These are phyloP conservation scores for Trichoderma guizhouense DNA, from an alignment of 2,329 filamentous ascomycete genomes.

Conservation along the genomic window DNA sequence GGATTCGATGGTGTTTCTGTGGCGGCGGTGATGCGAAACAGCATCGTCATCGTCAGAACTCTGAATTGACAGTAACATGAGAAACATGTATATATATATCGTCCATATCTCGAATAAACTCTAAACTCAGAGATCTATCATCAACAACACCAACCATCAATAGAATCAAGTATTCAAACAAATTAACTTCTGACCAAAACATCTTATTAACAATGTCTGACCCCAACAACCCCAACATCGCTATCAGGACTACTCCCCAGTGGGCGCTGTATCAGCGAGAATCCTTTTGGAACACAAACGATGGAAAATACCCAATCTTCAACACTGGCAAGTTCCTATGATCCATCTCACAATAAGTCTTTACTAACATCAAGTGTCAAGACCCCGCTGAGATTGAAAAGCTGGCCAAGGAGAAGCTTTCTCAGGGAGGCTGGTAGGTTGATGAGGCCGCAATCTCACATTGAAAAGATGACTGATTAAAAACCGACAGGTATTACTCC, in stretches of 20 bases:
- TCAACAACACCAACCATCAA: neutral
- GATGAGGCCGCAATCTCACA: neutral
- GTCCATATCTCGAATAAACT: neutral
- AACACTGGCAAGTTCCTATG: neutral
- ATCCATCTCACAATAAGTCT: too few species aligned
- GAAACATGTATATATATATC: neutral
- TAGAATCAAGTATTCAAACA: neutral
- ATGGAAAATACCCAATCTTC: conserved; percentile 3
- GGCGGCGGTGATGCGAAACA: neutral
- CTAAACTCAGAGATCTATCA: neutral
- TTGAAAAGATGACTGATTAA: neutral
- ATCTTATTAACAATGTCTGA: conserved; percentile 4
- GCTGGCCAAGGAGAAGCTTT: conserved; percentile 12
- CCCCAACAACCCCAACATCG: conserved; percentile 16
- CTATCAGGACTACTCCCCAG: conserved; percentile 12
- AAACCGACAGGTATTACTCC: conserved; percentile 44
- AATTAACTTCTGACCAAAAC: neutral
- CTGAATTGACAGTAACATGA: neutral
- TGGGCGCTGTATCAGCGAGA: conserved; percentile 15
- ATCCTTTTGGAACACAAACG: conserved; percentile 13
- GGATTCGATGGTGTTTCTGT: neutral
- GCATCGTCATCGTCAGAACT: neutral
- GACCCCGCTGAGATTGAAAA: conserved; percentile 12
- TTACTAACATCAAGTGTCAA: neutral
- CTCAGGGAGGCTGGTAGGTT: conserved; percentile 3